Evolutionary conservation across 805 yeast species (phyloP), one percentile per base, ranked within the genome.

Genomic region (Pichia nanzhaoensis): DNA sequence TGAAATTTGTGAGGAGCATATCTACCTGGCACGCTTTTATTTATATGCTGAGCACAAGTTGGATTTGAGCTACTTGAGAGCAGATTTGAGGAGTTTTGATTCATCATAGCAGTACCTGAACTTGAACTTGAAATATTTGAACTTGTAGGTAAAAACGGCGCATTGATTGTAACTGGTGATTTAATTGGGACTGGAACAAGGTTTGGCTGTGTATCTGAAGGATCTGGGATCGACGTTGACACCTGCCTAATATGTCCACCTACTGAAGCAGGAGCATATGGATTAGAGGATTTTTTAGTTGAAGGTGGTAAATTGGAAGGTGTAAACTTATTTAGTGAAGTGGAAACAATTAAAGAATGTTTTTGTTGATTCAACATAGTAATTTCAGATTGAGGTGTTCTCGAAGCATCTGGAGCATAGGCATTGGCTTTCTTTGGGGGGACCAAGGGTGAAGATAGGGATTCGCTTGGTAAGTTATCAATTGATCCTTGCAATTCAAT

Each of bases 201-300:
- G 22, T 50, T 59, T 8, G 64, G 59, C 20, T 58, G 52, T 10
- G 56, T 37, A 2, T 60, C 57, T 21, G 36, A 34, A 7, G 57
- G 52, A n/a, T 38, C 51, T 1, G 55, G 45, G 5, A 56, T 37
- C 1, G 44, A 41, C 0, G 54, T 42, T 2, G 65, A 60, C 1
- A 50, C 19, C 2, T 56, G 55, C 44, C 61, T 53, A 4, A 58
- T 55, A 48, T 58, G 66, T 2, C 64, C 66, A 5, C 64, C 64
- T 10, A 40, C 56, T 24, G 55, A 57, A 2, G 59, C 51, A 14
- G 66, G 66, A 20, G 64, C 66, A 52, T 60, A 60, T 5, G 65
- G 64, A 37, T 62, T 61, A 10, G 56, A 42, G 3, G 56, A 18
- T 35, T 47, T 51, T 34, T 28, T 47, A 17, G 37, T 3, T n/a